Evolutionary conservation across 2,329 filamentous ascomycete genomes (phyloP).

Genomic region (Harringtonia aguacate): DNA sequence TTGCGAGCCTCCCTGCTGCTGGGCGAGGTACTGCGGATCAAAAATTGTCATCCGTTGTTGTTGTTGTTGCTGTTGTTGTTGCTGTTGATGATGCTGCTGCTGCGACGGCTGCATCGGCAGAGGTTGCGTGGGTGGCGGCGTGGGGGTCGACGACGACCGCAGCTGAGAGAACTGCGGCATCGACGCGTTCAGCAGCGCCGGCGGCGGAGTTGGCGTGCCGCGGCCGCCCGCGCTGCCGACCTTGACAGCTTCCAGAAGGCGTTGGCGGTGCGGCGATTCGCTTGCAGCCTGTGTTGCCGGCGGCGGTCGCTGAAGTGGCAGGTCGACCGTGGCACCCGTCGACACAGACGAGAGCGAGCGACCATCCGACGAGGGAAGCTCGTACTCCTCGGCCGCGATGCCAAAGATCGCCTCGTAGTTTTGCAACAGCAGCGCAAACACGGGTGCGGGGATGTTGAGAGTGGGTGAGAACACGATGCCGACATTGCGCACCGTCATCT

Average conservation of each 20-base stretch:
- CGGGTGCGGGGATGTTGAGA: constrained; percentile 86
- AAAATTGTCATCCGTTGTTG: constrained; percentile 24
- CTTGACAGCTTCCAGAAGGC: constrained; percentile 29
- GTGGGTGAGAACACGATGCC: constrained; percentile 98
- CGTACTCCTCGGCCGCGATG: constrained; percentile 53
- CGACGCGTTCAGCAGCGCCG: constrained; percentile 7
- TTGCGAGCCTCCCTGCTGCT: constrained; percentile 21
- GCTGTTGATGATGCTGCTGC: constrained; percentile 4
- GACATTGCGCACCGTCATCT: constrained; percentile 97
- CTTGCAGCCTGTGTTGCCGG: constrained; percentile 39
- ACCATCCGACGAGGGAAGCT: constrained; percentile 38
- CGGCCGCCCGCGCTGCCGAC: constrained; percentile 20
- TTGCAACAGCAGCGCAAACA: constrained; percentile 88
- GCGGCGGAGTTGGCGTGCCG: constrained; percentile 41
- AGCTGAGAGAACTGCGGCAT: constrained; percentile 14
- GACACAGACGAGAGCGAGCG: constrained; percentile 12
- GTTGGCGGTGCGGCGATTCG: constrained; percentile 41
- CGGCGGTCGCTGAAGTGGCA: constrained; percentile 27
- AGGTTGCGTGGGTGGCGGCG: constrained; percentile 26
- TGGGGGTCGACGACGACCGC: constrained; percentile 24
- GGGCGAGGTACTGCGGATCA: constrained; percentile 30
- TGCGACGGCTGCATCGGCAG: constrained; percentile 4
- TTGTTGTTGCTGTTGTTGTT: constrained; percentile 3
- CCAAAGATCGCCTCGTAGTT: constrained; percentile 84
- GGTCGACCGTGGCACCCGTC: constrained; percentile 6